Evolutionary conservation across 495 filamentous ascomycete species (phyloP), one percentile per base, ranked within the genome.

Genomic region (Letharia columbiana): DNA sequence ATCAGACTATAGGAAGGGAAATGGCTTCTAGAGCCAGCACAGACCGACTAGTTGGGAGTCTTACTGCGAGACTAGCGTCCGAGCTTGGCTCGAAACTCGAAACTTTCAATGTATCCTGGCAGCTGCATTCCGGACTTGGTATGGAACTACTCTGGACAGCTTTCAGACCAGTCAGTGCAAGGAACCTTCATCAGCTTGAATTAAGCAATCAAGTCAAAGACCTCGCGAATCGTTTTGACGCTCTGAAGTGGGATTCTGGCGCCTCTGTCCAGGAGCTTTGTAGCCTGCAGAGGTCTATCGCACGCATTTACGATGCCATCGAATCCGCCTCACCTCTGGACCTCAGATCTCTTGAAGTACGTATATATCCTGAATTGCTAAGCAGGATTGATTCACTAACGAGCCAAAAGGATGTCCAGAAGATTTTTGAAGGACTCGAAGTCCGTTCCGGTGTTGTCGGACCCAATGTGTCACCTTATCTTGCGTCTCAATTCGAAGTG

Each of bases 101-200:
- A 54, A 72, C 70, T 6, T 84, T 87, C 71, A 75, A 79, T 60
- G 75, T 75, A 12, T 69, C 69, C 6, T 82, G 79, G 79, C 84
- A 86, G 56, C 76, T 94, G 10, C 83, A 78, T 0, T 92, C 86
- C 4, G 92, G 92, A 3, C 80, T 91, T 23, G 87, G 85, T 67
- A 96, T 98, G 91, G 90, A 96, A 72, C 76, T 75, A 37, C 79
- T 98, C 1, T 98, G 94, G 94, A 81, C 81, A 47, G 68, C 75
- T 0, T 84, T 93, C 69, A 82, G 86, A 69, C 91, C 92, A 17
- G 76, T 79, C 9, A 85, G 89, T 7, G 80, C 86, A 35, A 71
- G 77, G 31, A 83, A 82, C 35, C 75, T 84, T 41, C 61, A 71
- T 8, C 80, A 82, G 44, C 74, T 89, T 56, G 65, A 75, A 17